Evolutionary conservation across 805 yeast species (phyloP).

Genomic region (Sugiyamaella chiloensis): DNA sequence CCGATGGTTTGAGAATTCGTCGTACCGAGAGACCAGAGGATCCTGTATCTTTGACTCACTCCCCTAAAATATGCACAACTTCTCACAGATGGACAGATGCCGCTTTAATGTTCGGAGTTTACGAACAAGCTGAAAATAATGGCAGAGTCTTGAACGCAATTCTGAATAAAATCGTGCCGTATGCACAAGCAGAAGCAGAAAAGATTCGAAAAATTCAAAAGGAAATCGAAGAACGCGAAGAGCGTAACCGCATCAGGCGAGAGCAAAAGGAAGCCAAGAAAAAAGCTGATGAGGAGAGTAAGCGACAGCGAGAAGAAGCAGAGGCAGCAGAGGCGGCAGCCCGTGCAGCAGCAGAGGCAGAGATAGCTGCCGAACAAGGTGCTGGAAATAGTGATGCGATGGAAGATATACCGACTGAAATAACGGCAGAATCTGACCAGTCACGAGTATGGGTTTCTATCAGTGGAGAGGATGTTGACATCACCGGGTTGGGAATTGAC

Average conservation of each 20-base stretch:
- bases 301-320: conserved; percentile 29
- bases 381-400: background rate
- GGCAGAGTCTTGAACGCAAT: conserved; percentile 25
- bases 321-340: conserved; percentile 24
- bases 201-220: conserved; percentile 25
- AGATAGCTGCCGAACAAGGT: background rate
- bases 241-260: conserved; percentile 24
- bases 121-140: conserved; percentile 35
- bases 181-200: conserved; percentile 28
- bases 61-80: conserved; percentile 42
- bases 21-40: conserved; percentile 12
- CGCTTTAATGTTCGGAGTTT: conserved; percentile 49
- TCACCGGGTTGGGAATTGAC: conserved; percentile 86
- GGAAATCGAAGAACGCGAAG: conserved; percentile 27
- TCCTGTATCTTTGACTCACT: conserved; percentile 10
- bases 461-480: conserved; percentile 76
- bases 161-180: conserved; percentile 23
- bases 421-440: conserved; percentile 13
- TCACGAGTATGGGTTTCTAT: conserved; percentile 55
- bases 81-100: conserved; percentile 67
- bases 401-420: conserved; percentile 2
- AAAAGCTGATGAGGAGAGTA: conserved; percentile 28
- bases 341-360: conserved; percentile 24
- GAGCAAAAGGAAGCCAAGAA: conserved; percentile 18
- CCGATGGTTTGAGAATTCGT: conserved; percentile 11